These are phyloP conservation scores for Naumovozyma dairenensis DNA, from an alignment of 805 yeast species.

Conservation along the genomic window DNA sequence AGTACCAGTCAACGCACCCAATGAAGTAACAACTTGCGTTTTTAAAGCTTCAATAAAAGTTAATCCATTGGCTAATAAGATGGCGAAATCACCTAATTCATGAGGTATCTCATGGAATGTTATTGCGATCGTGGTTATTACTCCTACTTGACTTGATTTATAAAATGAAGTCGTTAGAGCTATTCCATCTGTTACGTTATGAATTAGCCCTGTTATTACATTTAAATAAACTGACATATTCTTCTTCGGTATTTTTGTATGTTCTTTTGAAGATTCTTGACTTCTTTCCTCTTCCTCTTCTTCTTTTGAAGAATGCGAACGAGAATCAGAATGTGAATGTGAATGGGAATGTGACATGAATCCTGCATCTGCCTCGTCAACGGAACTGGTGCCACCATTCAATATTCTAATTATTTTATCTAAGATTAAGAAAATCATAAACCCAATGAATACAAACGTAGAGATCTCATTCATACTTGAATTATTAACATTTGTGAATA, in stretches of 20 bases:
- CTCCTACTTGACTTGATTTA: conserved; percentile 49
- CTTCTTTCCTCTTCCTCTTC: conserved; percentile 8
- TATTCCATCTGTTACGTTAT: conserved; percentile 69
- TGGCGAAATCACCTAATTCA: conserved; percentile 71
- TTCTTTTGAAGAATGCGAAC: conserved; percentile 27
- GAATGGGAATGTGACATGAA: conserved; percentile 20
- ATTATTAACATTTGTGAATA: conserved; percentile 44
- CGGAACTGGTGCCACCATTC: too few species aligned
- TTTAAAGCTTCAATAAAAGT: conserved; percentile 55
- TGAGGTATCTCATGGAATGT: conserved; percentile 75
- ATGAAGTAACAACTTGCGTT: conserved; percentile 56
- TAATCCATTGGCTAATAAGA: conserved; percentile 54
- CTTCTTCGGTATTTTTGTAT: conserved; percentile 8
- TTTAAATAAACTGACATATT: conserved; percentile 53
- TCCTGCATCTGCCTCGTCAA: too few species aligned
- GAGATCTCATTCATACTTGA: too few species aligned
- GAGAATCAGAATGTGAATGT: conserved; percentile 38
- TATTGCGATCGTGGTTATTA: conserved; percentile 60
- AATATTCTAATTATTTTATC: conserved; percentile 51
- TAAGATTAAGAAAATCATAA: conserved; percentile 47
- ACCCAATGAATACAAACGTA: conserved; percentile 50
- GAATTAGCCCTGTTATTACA: conserved; percentile 60
- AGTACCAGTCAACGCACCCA: conserved; percentile 59
- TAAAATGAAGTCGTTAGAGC: conserved; percentile 67
- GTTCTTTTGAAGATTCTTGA: conserved; percentile 18